Evolutionary conservation across 2,329 filamentous ascomycete species (phyloP).

Genomic region (Verticillium klebahnii): DNA sequence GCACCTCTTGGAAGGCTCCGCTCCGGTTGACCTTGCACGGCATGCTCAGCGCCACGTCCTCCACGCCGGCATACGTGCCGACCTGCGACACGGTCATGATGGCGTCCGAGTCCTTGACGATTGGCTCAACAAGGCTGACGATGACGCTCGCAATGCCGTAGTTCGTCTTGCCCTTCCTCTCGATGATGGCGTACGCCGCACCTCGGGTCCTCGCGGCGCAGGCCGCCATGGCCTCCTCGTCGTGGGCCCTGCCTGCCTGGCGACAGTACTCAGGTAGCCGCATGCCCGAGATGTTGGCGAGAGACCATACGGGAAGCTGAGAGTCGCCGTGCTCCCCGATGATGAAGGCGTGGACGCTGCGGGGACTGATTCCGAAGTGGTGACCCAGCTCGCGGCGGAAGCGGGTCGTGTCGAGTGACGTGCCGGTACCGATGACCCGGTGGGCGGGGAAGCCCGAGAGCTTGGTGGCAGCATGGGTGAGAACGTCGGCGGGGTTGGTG

Average conservation of each 20-base stretch:
- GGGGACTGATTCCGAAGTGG: slow-evolving; percentile 20
- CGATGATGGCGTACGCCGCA: slow-evolving; percentile 26
- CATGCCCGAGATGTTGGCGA: slow-evolving; percentile 23
- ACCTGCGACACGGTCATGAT: slow-evolving; percentile 21
- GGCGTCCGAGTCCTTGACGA: slow-evolving; percentile 21
- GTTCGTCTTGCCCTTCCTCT: slow-evolving; percentile 25
- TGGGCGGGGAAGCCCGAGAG: slow-evolving; percentile 23
- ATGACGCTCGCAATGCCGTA: slow-evolving; percentile 25
- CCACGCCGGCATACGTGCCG: slow-evolving; percentile 20
- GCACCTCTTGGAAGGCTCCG: slow-evolving; percentile 19
- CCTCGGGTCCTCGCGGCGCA: slow-evolving; percentile 18
- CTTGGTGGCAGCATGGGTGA: slow-evolving; percentile 21
- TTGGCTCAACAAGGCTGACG: slow-evolving; percentile 22
- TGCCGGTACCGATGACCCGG: slow-evolving; percentile 25
- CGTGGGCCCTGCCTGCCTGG: slow-evolving; percentile 16
- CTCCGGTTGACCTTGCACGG: slow-evolving; percentile 20
- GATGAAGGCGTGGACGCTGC: slow-evolving; percentile 24
- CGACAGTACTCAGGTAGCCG: slow-evolving; percentile 19
- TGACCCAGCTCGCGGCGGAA: slow-evolving; percentile 21
- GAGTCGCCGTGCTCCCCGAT: slow-evolving; percentile 27
- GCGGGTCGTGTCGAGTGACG: slow-evolving; percentile 23
- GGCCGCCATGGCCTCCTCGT: slow-evolving; percentile 17
- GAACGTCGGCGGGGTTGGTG: slow-evolving; percentile 26
- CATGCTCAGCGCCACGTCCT: slow-evolving; percentile 20
- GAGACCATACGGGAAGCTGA: slow-evolving; percentile 25